A percentile compares a stretch with the other conserved stretches of the same genome.
Evolutionary conservation across 2,329 filamentous ascomycete species (phyloP).

Genomic region (Colletotrichum neosansevieriae): DNA sequence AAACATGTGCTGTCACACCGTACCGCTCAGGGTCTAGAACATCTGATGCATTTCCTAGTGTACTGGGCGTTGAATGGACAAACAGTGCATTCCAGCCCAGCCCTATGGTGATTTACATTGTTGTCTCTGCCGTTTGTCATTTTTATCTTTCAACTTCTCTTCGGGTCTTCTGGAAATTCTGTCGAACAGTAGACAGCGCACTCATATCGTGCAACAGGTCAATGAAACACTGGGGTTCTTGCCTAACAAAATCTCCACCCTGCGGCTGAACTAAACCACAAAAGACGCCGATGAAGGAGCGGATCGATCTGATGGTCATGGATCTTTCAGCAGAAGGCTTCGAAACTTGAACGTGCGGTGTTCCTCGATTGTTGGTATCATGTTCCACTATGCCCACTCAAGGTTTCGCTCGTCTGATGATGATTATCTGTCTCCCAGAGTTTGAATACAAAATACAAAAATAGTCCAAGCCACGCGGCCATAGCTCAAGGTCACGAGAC

Average conservation of each 20-base stretch:
- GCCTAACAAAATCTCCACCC: not conserved
- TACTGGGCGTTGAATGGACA: not conserved
- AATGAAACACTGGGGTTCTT: conserved; percentile 26
- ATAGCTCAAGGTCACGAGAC: conserved; percentile 15
- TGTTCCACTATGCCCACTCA: not conserved
- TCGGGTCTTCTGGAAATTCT: too few species aligned
- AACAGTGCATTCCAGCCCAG: conserved; percentile 19
- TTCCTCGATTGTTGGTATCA: not conserved
- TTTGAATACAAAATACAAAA: not conserved
- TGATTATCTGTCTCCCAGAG: conserved; percentile 17
- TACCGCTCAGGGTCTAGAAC: conserved; percentile 31
- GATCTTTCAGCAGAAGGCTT: not conserved
- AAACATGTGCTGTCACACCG: not conserved
- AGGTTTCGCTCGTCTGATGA: conserved; percentile 28
- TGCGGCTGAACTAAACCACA: not conserved
- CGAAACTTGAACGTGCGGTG: not conserved
- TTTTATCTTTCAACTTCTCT: not conserved
- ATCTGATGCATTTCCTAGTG: not conserved
- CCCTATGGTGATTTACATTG: conserved; percentile 24
- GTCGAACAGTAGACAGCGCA: too few species aligned
- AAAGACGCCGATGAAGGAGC: conserved; percentile 13
- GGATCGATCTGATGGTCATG: not conserved
- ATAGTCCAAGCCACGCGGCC: not conserved
- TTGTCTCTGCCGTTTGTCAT: not conserved
- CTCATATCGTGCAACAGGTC: not conserved